These are phyloP conservation scores for Sporobolomyces pararoseus DNA, from an alignment of 768 basidiomycete genomes.

Conservation along the genomic window DNA sequence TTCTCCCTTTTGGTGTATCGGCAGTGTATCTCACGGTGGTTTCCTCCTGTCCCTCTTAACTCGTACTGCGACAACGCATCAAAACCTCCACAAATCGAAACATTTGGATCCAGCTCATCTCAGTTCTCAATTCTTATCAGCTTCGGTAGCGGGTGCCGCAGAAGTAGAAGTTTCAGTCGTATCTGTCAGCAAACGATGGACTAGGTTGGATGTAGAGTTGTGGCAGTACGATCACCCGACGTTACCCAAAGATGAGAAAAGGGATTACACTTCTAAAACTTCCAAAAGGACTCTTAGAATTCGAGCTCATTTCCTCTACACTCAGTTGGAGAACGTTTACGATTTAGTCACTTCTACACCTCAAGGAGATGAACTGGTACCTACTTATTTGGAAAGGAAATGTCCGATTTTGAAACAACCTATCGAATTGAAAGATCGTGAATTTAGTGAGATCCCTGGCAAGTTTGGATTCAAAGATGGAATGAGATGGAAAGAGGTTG, in stretches of 20 bases:
- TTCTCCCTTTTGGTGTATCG: slow-evolving; percentile 14
- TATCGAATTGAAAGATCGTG: neutral
- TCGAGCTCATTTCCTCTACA: slow-evolving; percentile 25
- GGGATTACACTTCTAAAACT: neutral
- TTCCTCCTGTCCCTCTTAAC: slow-evolving; percentile 24
- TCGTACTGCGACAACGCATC: slow-evolving; percentile 14
- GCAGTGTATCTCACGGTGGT: slow-evolving; percentile 25
- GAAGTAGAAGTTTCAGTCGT: slow-evolving; percentile 27
- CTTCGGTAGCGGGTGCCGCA: slow-evolving; percentile 8
- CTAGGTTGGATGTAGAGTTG: slow-evolving; percentile 31
- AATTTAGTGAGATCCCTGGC: slow-evolving; percentile 8
- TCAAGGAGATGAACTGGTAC: neutral
- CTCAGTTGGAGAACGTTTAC: slow-evolving; percentile 1
- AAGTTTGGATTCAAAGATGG: slow-evolving; percentile 26
- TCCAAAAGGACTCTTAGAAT: slow-evolving; percentile 7
- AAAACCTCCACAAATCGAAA: neutral
- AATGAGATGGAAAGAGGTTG: slow-evolving; percentile 31
- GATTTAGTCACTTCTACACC: neutral
- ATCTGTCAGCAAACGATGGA: slow-evolving; percentile 26
- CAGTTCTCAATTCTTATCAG: slow-evolving; percentile 19
- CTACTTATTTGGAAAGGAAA: slow-evolving; percentile 16
- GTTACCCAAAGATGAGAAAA: neutral
- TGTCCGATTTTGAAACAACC: slow-evolving; percentile 31
- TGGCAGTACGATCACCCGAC: slow-evolving; percentile 19
- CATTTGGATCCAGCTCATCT: slow-evolving; percentile 31